A percentile compares a stretch with the other conserved stretches of the same genome.
Evolutionary conservation across 2,329 filamentous ascomycete species (phyloP).

Genomic region (Fusarium devonianum): DNA sequence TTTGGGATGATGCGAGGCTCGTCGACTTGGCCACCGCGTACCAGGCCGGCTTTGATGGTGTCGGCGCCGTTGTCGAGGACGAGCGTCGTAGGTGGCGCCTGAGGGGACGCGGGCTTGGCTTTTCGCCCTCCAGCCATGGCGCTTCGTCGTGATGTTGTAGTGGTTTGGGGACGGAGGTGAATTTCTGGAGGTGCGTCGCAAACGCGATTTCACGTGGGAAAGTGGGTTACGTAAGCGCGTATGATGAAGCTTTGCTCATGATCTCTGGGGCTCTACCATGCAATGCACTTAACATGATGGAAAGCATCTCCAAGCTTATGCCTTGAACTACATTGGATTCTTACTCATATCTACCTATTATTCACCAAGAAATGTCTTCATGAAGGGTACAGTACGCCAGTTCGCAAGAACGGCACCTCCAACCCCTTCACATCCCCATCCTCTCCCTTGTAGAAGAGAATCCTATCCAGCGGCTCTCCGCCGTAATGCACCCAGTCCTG

Average conservation of each 20-base stretch:
- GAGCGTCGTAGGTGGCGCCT: constrained; percentile 72
- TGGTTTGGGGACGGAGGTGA: constrained; percentile 2
- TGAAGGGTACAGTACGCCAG: constrained; percentile 32
- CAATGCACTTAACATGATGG: not conserved
- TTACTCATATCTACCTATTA: not conserved
- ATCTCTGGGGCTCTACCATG: constrained; percentile 1
- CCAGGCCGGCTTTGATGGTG: constrained; percentile 89
- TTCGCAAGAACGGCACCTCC: constrained; percentile 46
- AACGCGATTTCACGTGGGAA: constrained; percentile 33
- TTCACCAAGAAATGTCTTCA: not conserved
- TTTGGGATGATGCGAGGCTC: constrained; percentile 82
- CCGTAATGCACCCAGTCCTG: constrained; percentile 49
- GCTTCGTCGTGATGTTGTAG: not conserved
- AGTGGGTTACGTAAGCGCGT: constrained; percentile 26
- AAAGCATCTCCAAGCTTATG: not conserved
- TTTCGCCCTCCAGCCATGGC: constrained; percentile 59
- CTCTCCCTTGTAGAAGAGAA: constrained; percentile 39
- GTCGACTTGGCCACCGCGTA: constrained; percentile 54
- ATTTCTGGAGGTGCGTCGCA: constrained; percentile 1
- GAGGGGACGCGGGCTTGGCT: constrained; percentile 58
- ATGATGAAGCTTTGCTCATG: not conserved
- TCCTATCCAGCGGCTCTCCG: constrained; percentile 44
- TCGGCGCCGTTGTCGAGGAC: constrained; percentile 93
- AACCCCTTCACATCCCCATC: constrained; percentile 40
- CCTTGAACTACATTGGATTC: not conserved